Evolutionary conservation across 2,329 filamentous ascomycete species (phyloP).

Genomic region (Arthroderma sp.): DNA sequence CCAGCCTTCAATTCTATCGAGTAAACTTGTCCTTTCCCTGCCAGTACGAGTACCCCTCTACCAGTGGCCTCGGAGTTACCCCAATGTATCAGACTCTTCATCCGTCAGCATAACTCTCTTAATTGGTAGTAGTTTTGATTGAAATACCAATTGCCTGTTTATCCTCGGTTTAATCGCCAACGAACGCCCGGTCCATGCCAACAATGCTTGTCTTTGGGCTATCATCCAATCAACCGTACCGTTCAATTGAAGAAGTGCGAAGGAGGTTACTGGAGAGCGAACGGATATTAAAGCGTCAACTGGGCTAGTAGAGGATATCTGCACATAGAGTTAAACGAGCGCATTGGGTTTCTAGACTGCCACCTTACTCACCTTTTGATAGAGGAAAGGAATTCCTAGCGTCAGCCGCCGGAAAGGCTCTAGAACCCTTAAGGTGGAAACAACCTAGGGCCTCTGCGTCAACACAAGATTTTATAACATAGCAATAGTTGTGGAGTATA

Average conservation of each 20-base stretch:
- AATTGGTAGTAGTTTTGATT: not conserved
- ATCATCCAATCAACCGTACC: constrained; percentile 94
- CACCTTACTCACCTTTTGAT: constrained; percentile 48
- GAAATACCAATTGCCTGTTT: constrained; percentile 51
- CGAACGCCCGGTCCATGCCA: constrained; percentile 95
- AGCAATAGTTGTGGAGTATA: constrained; percentile 27
- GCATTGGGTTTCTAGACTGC: not conserved
- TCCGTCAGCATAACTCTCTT: constrained; percentile 22
- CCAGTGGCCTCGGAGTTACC: constrained; percentile 81
- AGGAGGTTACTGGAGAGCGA: constrained; percentile 72
- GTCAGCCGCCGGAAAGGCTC: constrained; percentile 68
- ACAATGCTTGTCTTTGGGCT: constrained; percentile 68
- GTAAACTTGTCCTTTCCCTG: constrained; percentile 80
- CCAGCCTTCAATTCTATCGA: constrained; percentile 66
- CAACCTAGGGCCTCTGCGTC: constrained; percentile 42
- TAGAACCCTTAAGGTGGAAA: constrained; percentile 78
- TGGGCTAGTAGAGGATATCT: constrained; percentile 74
- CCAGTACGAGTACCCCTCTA: constrained; percentile 70
- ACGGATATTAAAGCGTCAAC: constrained; percentile 81
- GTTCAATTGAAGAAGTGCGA: constrained; percentile 78
- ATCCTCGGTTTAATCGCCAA: constrained; percentile 62
- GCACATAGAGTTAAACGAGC: constrained; percentile 11
- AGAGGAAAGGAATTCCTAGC: constrained; percentile 85
- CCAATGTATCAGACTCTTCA: constrained; percentile 66
- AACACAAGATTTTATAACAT: not conserved